Conservation (phyloP, 1,139 yeast species). For the Yamadazyma songkhlaensis region DNA sequence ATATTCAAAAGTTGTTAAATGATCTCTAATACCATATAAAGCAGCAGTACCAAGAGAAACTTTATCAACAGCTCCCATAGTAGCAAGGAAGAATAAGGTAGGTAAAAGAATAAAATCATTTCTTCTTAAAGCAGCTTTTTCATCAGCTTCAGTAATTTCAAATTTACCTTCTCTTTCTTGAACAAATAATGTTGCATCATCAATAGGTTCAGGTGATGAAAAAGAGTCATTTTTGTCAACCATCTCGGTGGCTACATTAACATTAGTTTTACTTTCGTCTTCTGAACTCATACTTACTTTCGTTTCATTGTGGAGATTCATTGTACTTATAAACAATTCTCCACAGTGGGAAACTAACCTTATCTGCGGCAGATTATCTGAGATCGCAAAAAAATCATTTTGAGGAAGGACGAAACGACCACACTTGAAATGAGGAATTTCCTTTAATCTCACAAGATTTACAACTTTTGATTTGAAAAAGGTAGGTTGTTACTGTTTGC, state of each 20-base stretch:
- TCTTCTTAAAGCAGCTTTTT: slow-evolving; percentile 23
- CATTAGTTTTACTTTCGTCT: slow-evolving; percentile 1
- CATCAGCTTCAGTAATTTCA: slow-evolving; percentile 21
- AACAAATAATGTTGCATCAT: slow-evolving; percentile 17
- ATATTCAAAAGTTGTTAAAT: slow-evolving; percentile 39
- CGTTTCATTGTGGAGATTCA: neutral
- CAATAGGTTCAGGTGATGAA: slow-evolving; percentile 7
- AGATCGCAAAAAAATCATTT: no score
- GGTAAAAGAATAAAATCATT: slow-evolving; percentile 35
- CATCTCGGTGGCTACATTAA: neutral
- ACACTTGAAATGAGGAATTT: no score
- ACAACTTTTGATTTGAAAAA: no score
- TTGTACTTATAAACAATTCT: neutral
- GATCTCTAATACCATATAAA: slow-evolving; percentile 15
- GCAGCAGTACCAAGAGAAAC: slow-evolving; percentile 34
- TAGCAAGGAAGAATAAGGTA: slow-evolving; percentile 29
- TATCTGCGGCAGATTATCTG: neutral
- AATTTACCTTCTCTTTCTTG: slow-evolving; percentile 13
- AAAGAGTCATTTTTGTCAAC: neutral
- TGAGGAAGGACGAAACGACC: no score
- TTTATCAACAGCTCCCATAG: slow-evolving; percentile 44
- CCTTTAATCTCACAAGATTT: no score
- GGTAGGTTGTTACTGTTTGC: no score
- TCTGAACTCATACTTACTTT: slow-evolving; percentile 1
- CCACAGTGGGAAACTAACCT: no score